phyloP scores from a whole-genome alignment of 1,139 yeast genomes.

The Yamadazyma pseudoaaseri region DNA sequence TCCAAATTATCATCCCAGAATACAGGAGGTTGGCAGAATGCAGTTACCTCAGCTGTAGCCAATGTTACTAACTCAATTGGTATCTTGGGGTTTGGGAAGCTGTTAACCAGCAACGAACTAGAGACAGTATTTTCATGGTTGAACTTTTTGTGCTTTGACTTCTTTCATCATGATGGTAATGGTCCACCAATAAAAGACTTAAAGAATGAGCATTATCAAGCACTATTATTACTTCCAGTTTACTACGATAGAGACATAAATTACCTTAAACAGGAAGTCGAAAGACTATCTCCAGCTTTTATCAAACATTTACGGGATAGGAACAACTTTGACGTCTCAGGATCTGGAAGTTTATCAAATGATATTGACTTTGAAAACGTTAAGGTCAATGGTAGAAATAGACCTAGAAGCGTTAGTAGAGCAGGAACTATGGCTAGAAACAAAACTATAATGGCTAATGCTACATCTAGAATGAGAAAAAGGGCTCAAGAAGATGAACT shows the following conservation, averaged over 20 bases:
- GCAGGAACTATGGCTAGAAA: slow-evolving; percentile 61
- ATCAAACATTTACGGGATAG: slow-evolving; percentile 47
- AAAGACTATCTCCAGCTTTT: slow-evolving; percentile 54
- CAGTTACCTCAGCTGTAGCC: slow-evolving; percentile 50
- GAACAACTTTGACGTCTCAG: slow-evolving; percentile 28
- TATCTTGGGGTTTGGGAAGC: slow-evolving; percentile 51
- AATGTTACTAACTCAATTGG: slow-evolving; percentile 45
- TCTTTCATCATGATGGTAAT: slow-evolving; percentile 79
- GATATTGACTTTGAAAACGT: slow-evolving; percentile 6
- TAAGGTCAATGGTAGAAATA: slow-evolving; percentile 4
- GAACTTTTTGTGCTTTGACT: slow-evolving; percentile 60
- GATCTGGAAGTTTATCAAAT: background rate
- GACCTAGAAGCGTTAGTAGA: slow-evolving; percentile 30
- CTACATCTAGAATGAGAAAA: slow-evolving; percentile 61
- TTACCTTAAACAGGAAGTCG: slow-evolving; percentile 58
- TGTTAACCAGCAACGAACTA: slow-evolving; percentile 58
- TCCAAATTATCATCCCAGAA: slow-evolving; percentile 15
- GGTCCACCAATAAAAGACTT: slow-evolving; percentile 73
- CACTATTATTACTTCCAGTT: slow-evolving; percentile 61
- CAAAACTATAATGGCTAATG: slow-evolving; percentile 71
- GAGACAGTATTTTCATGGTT: slow-evolving; percentile 76
- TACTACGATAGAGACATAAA: slow-evolving; percentile 59
- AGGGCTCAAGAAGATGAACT: slow-evolving; percentile 50
- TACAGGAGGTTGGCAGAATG: slow-evolving; percentile 44
- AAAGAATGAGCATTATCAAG: slow-evolving; percentile 64